A percentile compares a stretch with the other conserved stretches of the same genome.
phyloP scores from a whole-genome alignment of 345 rosid genomes.

The Corchorus capsularis region DNA sequence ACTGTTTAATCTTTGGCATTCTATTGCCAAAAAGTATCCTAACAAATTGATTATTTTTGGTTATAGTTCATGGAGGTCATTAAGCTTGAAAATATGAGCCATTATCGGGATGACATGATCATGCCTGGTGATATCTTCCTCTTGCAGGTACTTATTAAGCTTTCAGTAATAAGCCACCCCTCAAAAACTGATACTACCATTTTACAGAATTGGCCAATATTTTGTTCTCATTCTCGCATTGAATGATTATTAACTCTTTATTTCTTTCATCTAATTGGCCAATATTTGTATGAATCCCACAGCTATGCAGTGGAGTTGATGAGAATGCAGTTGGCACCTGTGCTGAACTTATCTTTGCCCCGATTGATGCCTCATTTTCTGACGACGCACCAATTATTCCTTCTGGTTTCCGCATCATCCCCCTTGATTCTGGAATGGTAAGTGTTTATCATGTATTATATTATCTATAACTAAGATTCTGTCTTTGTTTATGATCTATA shows the following conservation, averaged over 20 bases:
- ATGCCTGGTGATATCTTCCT: slow-evolving; percentile 93
- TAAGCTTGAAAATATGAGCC: slow-evolving; percentile 81
- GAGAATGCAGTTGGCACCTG: slow-evolving; percentile 82
- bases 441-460: slow-evolving; percentile 14
- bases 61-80: slow-evolving; percentile 89
- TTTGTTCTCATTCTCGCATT: neutral
- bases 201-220: neutral
- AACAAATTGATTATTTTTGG: neutral
- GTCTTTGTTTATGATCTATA: neutral
- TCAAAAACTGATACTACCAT: neutral
- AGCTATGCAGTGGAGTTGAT: slow-evolving; percentile 96
- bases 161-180: neutral
- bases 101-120: slow-evolving; percentile 82
- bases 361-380: slow-evolving; percentile 93
- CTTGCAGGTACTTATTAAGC: slow-evolving; percentile 63
- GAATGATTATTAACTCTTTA: neutral
- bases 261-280: neutral
- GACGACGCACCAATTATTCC: slow-evolving; percentile 96
- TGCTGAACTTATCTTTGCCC: slow-evolving; percentile 92
- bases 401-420: slow-evolving; percentile 96
- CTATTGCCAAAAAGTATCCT: neutral
- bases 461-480: slow-evolving; percentile 17
- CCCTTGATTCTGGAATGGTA: slow-evolving; percentile 79
- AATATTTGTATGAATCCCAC: slow-evolving; percentile 16
- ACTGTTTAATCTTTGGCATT: neutral